Evolutionary conservation across 345 rosid genomes (phyloP).

Genomic region (Kandelia obovata): DNA sequence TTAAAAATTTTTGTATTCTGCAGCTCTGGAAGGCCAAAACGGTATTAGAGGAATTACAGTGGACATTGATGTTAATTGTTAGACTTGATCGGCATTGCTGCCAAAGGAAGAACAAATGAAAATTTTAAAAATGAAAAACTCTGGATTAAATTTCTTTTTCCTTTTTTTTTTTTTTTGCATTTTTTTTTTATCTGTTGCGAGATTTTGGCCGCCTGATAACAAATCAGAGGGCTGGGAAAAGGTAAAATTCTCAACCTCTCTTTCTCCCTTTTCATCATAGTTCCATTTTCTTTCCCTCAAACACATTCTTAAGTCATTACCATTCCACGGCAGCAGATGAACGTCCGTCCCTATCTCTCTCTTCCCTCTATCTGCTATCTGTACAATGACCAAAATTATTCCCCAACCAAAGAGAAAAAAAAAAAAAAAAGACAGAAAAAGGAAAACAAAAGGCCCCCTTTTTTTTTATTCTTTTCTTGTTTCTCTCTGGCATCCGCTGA

Average conservation of each 20-base stretch:
- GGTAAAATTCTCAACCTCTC: not conserved
- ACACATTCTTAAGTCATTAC: conserved; percentile 1
- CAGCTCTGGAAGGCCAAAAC: no score
- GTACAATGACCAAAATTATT: conserved; percentile 63
- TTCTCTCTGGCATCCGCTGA: not conserved
- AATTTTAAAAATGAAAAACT: not conserved
- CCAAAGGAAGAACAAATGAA: not conserved
- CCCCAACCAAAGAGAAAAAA: conserved; percentile 11
- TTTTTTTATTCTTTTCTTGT: not conserved
- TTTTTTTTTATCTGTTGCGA: not conserved
- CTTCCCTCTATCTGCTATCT: conserved; percentile 24
- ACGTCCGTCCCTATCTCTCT: conserved; percentile 9
- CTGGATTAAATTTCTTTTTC: conserved; percentile 9
- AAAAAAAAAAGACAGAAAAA: conserved; percentile 26
- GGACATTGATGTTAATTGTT: no score
- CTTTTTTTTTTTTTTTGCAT: not conserved
- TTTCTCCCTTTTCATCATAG: not conserved
- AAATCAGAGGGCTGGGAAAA: conserved; percentile 17
- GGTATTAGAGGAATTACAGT: no score
- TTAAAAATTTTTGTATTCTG: no score
- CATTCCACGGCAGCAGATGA: no score
- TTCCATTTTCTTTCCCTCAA: not conserved
- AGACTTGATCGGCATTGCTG: no score
- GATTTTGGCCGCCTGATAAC: conserved; percentile 4
- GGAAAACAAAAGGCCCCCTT: conserved; percentile 21